A percentile compares a stretch with the other conserved stretches of the same genome.
phyloP scores from a whole-genome alignment of 345 rosid species.

The Dimocarpus longan region DNA sequence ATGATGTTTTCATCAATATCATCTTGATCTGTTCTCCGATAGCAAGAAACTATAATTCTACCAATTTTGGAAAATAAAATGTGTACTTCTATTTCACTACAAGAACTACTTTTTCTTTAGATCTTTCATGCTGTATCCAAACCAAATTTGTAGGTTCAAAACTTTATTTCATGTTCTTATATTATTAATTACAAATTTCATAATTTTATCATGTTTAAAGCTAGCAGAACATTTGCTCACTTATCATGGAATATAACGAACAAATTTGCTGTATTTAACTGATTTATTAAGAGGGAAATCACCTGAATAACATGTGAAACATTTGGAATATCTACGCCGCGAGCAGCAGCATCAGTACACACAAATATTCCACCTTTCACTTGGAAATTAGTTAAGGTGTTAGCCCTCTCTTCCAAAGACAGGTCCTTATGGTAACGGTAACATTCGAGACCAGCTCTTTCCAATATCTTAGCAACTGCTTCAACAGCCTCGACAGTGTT shows the following conservation, averaged over 20 bases:
- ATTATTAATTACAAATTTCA: background rate
- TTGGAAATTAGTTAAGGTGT: constrained; percentile 60
- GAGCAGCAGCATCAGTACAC: constrained; percentile 98
- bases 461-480: constrained; percentile 76
- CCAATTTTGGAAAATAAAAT: background rate
- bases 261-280: background rate
- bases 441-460: constrained; percentile 75
- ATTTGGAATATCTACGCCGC: constrained; percentile 95
- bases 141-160: too few species aligned
- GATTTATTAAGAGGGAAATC: constrained; percentile 22
- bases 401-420: constrained; percentile 78
- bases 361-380: constrained; percentile 87
- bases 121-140: background rate
- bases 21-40: background rate
- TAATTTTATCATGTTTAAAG: background rate
- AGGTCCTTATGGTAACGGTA: constrained; percentile 80
- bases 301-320: constrained; percentile 96
- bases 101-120: background rate
- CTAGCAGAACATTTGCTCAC: background rate
- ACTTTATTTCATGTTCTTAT: background rate
- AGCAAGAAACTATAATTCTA: background rate
- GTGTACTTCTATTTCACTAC: background rate
- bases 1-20: background rate
- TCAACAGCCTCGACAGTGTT: constrained; percentile 91
- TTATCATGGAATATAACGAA: background rate